Evolutionary conservation across 148 eudicot species (phyloP).

Genomic region (Rhododendron mucronatum): DNA sequence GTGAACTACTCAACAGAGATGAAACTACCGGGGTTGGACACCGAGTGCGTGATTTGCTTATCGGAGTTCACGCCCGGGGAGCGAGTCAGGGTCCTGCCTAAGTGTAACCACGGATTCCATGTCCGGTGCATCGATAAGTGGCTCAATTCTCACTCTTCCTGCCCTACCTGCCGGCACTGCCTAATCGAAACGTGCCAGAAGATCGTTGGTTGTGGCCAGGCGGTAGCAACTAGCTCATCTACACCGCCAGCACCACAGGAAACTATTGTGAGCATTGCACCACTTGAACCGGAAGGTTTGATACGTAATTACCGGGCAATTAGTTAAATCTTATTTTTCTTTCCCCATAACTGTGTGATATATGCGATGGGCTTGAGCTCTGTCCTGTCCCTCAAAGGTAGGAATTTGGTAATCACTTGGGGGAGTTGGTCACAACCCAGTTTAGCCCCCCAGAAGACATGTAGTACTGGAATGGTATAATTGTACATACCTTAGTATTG

Average conservation of each 20-base stretch:
- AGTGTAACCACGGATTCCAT: slow-evolving; percentile 83
- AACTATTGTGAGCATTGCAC: slow-evolving; percentile 34
- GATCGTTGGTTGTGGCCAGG: slow-evolving; percentile 36
- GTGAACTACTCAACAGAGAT: slow-evolving; percentile 42
- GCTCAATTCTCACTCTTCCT: slow-evolving; percentile 74
- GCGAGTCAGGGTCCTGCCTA: slow-evolving; percentile 52
- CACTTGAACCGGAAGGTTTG: slow-evolving; percentile 51
- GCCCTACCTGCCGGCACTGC: slow-evolving; percentile 80
- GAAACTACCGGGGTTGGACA: slow-evolving; percentile 44
- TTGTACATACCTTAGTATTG: not conserved
- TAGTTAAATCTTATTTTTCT: not conserved
- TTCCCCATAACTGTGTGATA: not conserved
- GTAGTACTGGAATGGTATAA: not conserved
- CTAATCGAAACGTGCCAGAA: slow-evolving; percentile 62
- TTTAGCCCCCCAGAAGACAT: not conserved
- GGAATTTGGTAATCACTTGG: not conserved
- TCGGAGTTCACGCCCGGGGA: slow-evolving; percentile 54
- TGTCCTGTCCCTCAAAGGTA: slow-evolving; percentile 5
- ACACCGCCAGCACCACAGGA: slow-evolving; percentile 18
- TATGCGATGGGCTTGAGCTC: slow-evolving; percentile 10
- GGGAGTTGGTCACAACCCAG: not conserved
- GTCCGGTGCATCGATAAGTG: slow-evolving; percentile 71
- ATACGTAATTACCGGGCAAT: slow-evolving; percentile 31
- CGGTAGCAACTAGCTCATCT: slow-evolving; percentile 14
- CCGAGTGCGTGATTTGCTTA: slow-evolving; percentile 70